A percentile compares a stretch with the other conserved stretches of the same genome.
These are phyloP conservation scores for Annulohypoxylon stygium DNA, from an alignment of 495 filamentous ascomycete genomes.

Conservation along the genomic window DNA sequence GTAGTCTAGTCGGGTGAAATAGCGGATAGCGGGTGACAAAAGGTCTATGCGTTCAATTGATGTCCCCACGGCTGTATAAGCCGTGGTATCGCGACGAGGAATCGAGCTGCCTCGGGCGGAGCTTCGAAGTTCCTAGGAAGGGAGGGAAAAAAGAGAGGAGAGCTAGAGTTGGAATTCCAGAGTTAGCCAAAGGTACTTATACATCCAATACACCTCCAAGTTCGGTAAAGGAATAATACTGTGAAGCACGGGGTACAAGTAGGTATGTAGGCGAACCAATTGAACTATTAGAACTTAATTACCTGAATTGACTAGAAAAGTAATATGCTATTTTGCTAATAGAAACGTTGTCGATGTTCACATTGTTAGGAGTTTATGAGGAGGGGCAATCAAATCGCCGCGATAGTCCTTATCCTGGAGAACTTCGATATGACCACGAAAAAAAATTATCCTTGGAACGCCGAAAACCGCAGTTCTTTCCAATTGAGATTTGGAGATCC, in stretches of 20 bases:
- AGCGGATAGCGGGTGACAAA: conserved; percentile 23
- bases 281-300: conserved; percentile 36
- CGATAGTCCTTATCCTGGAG: conserved; percentile 36
- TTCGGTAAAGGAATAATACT: conserved; percentile 6
- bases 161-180: conserved; percentile 22
- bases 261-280: conserved; percentile 36
- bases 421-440: conserved; percentile 36
- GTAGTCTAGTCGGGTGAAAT: neutral
- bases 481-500: conserved; percentile 26
- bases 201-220: neutral
- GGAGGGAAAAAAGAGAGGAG: conserved; percentile 14
- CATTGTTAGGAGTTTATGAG: conserved; percentile 43
- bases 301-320: conserved; percentile 39
- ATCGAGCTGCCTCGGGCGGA: conserved; percentile 44
- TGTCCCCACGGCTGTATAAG: conserved; percentile 47
- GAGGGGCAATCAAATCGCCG: conserved; percentile 44
- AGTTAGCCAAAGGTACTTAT: conserved; percentile 34
- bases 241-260: neutral
- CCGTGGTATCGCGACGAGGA: conserved; percentile 43
- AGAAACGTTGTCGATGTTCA: conserved; percentile 37
- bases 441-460: conserved; percentile 34
- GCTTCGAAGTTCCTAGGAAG: conserved; percentile 37
- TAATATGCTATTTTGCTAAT: conserved; percentile 13
- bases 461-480: conserved; percentile 43
- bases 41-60: conserved; percentile 24